A percentile compares a stretch with the other conserved stretches of the same genome.
phyloP scores from a whole-genome alignment of 805 yeast genomes.

The Barnettozyma salicaria region DNA sequence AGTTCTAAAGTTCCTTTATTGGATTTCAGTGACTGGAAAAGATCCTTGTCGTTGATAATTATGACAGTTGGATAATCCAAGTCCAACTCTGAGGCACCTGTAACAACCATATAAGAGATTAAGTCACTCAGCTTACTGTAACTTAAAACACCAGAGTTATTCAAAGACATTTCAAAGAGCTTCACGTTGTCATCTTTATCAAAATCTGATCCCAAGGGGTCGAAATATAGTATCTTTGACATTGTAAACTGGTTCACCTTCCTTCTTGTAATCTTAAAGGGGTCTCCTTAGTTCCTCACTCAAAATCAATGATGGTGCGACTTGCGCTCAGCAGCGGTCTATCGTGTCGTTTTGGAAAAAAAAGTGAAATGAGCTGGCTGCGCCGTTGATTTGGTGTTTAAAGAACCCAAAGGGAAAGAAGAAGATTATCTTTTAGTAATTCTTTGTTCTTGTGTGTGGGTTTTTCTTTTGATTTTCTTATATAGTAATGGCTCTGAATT shows the following conservation, averaged over 20 bases:
- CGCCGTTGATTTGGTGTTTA: too few species aligned
- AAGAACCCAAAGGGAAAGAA: too few species aligned
- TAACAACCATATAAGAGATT: slow-evolving; percentile 15
- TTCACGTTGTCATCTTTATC: slow-evolving; percentile 10
- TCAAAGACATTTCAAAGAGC: slow-evolving; percentile 16
- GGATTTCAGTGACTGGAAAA: not conserved
- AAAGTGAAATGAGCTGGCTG: too few species aligned
- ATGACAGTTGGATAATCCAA: slow-evolving; percentile 23
- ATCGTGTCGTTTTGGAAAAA: too few species aligned
- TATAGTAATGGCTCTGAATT: too few species aligned
- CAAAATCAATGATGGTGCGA: too few species aligned
- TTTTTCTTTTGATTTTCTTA: too few species aligned
- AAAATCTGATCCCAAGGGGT: slow-evolving; percentile 11
- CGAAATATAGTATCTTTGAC: slow-evolving; percentile 23
- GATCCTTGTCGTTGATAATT: slow-evolving; percentile 18
- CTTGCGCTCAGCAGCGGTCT: too few species aligned
- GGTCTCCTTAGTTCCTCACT: too few species aligned
- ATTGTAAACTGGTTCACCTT: slow-evolving; percentile 11
- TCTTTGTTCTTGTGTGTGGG: too few species aligned
- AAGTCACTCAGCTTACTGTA: slow-evolving; percentile 17
- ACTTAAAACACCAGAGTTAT: slow-evolving; percentile 2
- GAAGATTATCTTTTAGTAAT: too few species aligned
- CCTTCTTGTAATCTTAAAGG: too few species aligned
- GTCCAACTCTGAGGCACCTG: slow-evolving; percentile 25
- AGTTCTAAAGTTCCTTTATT: slow-evolving; percentile 1